These are phyloP conservation scores for Saccharomyces eubayanus DNA, from an alignment of 805 yeast genomes.

Conservation along the genomic window DNA sequence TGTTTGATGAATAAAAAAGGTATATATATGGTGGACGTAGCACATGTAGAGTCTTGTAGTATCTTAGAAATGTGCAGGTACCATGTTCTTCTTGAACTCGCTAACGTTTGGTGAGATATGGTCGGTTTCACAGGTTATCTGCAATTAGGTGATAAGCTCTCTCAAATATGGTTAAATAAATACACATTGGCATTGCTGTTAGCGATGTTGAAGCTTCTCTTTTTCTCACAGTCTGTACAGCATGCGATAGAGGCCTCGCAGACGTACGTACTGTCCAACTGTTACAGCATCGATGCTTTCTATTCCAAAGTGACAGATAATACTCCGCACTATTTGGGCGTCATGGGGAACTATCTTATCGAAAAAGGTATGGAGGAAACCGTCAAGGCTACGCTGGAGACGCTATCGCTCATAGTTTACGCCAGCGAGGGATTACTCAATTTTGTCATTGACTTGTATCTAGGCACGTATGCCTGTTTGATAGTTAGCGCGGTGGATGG, in stretches of 20 bases:
- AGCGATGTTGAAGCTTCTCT: slow-evolving; percentile 48
- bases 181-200: slow-evolving; percentile 50
- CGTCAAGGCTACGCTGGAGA: slow-evolving; percentile 38
- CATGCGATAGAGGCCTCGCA: slow-evolving; percentile 36
- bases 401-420: slow-evolving; percentile 41
- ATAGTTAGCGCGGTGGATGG: slow-evolving; percentile 67
- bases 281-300: slow-evolving; percentile 39
- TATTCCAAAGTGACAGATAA: slow-evolving; percentile 32
- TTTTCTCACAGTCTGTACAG: slow-evolving; percentile 45
- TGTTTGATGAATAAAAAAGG: background rate
- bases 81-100: background rate
- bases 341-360: slow-evolving; percentile 46
- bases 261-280: slow-evolving; percentile 35
- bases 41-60: background rate
- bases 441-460: slow-evolving; percentile 60
- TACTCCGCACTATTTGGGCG: slow-evolving; percentile 50
- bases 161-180: slow-evolving; percentile 62
- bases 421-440: slow-evolving; percentile 51
- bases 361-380: slow-evolving; percentile 40
- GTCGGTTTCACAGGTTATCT: slow-evolving; percentile 31
- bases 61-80: background rate
- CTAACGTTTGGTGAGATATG: background rate
- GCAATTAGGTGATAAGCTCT: slow-evolving; percentile 42
- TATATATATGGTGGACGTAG: background rate
- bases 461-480: slow-evolving; percentile 85